Base-by-base conservation (phyloP, 2,329 filamentous ascomycete genomes). In the Alternaria brassicae region DNA sequence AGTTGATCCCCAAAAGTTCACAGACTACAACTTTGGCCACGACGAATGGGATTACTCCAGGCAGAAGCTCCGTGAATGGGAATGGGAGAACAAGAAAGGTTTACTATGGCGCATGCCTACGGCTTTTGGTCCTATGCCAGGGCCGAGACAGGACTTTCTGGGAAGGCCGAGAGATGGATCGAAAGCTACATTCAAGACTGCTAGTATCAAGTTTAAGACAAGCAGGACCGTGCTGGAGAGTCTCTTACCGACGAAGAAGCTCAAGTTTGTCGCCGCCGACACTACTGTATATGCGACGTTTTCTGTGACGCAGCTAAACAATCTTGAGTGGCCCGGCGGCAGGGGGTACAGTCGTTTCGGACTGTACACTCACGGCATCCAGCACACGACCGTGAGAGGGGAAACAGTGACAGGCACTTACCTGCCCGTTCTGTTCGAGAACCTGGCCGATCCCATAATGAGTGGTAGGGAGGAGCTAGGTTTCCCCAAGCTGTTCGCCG, bases 251-350 rank as follows among this genome's bases (percentile, higher is more conserved):
- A 72, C 70, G 0, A 32, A 61, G 9, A 72, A 69, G 15, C 77
- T 78, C 42, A 67, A 67, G 17, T 81, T 81, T 63, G 72, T 66
- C 1, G 71, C 65, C 3, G 67, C 78, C 1, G 79, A 76, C 6
- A 81, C 79, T 0, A 60, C 76, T 3, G 77, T 70, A 6, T 75
- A 74, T 32, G 80, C 80, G 1, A 78, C 73, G 10, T 76, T 82
- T 53, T 69, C 72, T 0, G 70, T 74, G 19, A 79, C 78, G 2
- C 77, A 78, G 19, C 70, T 82, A 2, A 63, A 65, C 36, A 82
- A 83, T 0, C 83, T 89, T 79, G 79, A 83, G 28, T 89, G 87
- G 86, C 81, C 90, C 0, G 86, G 84, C 3, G 87, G 87, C 0
- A 53, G 77, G 0, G 86, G 87, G 1, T 89, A 89, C 69, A 81